phyloP scores from a whole-genome alignment of 148 eudicot species.

The Amaranthus palmeri region DNA sequence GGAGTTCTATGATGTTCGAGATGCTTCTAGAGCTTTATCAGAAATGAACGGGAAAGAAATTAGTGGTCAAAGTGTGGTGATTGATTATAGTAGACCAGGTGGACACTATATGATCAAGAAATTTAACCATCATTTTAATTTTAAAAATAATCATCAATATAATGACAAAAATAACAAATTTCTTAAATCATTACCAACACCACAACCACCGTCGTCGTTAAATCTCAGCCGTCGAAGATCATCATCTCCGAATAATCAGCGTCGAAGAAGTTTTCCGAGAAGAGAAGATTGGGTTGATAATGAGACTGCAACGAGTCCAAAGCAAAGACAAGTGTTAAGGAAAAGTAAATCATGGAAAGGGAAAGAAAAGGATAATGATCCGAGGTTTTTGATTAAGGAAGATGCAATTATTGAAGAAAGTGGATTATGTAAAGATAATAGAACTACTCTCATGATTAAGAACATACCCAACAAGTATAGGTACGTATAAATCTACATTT shows the following conservation, averaged over 20 bases:
- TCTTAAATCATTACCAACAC: background rate
- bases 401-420: conserved; percentile 43
- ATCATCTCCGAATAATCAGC: background rate
- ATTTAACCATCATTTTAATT: background rate
- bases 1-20: conserved; percentile 72
- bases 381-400: conserved; percentile 70
- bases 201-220: background rate
- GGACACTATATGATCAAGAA: conserved; percentile 34
- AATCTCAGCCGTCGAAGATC: background rate
- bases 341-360: conserved; percentile 40
- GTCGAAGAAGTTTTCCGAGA: conserved; percentile 21
- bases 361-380: conserved; percentile 43
- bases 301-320: background rate
- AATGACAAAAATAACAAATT: background rate
- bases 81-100: conserved; percentile 80
- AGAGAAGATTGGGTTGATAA: conserved; percentile 17
- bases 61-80: conserved; percentile 33
- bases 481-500: conserved; percentile 18
- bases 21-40: conserved; percentile 56
- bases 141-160: background rate
- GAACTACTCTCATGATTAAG: conserved; percentile 95
- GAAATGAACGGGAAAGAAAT: conserved; percentile 72
- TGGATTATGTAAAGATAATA: conserved; percentile 36
- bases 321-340: background rate
- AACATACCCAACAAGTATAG: conserved; percentile 98